Base-by-base conservation (phyloP, 2,329 filamentous ascomycete genomes). In the Trichoderma simmonsii region DNA sequence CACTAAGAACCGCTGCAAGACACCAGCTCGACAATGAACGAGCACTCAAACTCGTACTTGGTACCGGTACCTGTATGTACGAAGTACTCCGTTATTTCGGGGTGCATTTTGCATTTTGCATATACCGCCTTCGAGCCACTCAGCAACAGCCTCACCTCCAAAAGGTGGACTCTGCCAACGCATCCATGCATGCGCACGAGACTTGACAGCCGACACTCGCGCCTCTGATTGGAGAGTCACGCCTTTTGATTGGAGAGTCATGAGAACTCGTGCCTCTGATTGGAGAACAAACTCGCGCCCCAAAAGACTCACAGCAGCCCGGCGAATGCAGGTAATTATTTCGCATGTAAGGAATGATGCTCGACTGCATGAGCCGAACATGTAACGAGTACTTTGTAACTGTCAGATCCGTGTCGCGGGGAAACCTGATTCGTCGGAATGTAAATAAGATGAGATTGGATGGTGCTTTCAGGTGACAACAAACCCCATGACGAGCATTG, bases 121-220 rank as follows among this genome's bases (percentile, higher is more conserved):
- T 32, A 32, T 11, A 32, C 30, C 9, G 30, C 30, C 11, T n/a
- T n/a, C n/a, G 15, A 32, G 26, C 36, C 61, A 57, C 56, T 60
- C 56, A 32, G 32, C 51, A n/a, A 6, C 15, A n/a, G 28, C 18
- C 63, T 39, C 51, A 28, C 15, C 26, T n/a, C 12, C 43, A 15
- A 60, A 48, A 32, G 36, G 66, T 61, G 39, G 66, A 30, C 39
- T 34, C 34, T 70, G 66, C 66, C 66, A 70, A n/a, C 66, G 66
- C 66, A 70, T 62, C 39, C 66, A 70, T 61, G 66, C 66, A 62
- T 61, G 66, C 66, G 43, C 39, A 67, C 64, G 64, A 67, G 64
- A 57, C 64, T n/a, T 56, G 51, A 56, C 48, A 39, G 48, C 24
- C 61, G 64, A 28, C 21, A 28, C 6, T 14, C 15, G 30, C 48